Percentiles rank a stretch among this genome's conserved stretches.
Conservation (phyloP, 2,329 filamentous ascomycete species). For the Pseudogymnoascus sp. region DNA sequence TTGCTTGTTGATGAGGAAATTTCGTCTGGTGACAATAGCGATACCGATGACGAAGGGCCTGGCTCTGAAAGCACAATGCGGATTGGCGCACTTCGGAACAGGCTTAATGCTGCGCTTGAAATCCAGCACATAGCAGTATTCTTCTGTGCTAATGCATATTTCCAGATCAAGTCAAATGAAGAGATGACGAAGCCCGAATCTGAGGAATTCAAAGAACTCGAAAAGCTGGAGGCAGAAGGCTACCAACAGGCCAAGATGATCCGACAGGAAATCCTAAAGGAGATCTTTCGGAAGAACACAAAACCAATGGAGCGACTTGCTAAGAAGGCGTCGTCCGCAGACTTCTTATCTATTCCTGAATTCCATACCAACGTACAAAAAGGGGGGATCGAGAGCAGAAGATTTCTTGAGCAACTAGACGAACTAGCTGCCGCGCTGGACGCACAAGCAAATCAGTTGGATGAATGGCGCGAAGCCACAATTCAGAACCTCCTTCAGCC, state of each 20-base stretch:
- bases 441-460: conserved; percentile 61
- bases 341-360: conserved; percentile 57
- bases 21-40: conserved; percentile 10
- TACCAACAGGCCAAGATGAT: conserved; percentile 76
- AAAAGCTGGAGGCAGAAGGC: conserved; percentile 61
- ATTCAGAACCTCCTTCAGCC: conserved; percentile 65
- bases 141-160: conserved; percentile 77
- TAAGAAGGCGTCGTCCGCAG: conserved; percentile 43
- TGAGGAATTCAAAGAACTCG: conserved; percentile 57
- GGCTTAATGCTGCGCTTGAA: conserved; percentile 67
- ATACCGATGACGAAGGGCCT: conserved; percentile 24
- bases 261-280: conserved; percentile 69
- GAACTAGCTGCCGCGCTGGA: conserved; percentile 61
- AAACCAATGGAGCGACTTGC: conserved; percentile 57
- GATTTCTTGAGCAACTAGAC: conserved; percentile 59
- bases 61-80: conserved; percentile 25
- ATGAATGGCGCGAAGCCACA: conserved; percentile 68
- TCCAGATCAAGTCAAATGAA: conserved; percentile 69
- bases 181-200: conserved; percentile 59
- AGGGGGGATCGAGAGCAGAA: conserved; percentile 66
- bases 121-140: conserved; percentile 76
- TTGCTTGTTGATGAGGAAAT: conserved; percentile 26
- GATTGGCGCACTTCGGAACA: conserved; percentile 53
- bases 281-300: conserved; percentile 49
- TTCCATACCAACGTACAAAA: conserved; percentile 45